Conservation (phyloP, 352 stramenopile genomes). For the Phytopythium kandeliae region DNA sequence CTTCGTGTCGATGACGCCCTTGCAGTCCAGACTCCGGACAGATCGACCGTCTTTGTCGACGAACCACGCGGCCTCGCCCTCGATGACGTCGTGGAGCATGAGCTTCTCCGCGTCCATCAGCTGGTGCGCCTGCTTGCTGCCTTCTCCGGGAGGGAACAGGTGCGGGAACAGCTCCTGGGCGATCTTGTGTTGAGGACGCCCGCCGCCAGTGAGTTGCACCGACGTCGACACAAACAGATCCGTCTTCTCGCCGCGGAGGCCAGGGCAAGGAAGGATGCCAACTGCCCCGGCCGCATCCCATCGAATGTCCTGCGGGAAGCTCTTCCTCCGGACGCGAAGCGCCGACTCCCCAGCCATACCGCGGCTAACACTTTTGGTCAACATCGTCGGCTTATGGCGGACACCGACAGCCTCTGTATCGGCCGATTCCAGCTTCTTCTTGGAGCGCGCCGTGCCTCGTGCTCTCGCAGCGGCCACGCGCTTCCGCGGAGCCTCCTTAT, state of each 20-base stretch:
- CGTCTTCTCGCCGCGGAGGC: slow-evolving; percentile 53
- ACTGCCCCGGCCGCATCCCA: slow-evolving; percentile 43
- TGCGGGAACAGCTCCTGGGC: slow-evolving; percentile 68
- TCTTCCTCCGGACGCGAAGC: slow-evolving; percentile 15
- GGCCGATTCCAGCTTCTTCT: slow-evolving; percentile 11
- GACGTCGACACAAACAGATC: slow-evolving; percentile 42
- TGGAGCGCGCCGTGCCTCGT: slow-evolving; percentile 8
- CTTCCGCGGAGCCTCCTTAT: slow-evolving; percentile 41
- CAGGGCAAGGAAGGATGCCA: slow-evolving; percentile 52
- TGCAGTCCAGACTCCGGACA: slow-evolving; percentile 66
- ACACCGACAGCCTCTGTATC: neutral
- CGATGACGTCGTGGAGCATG: slow-evolving; percentile 65
- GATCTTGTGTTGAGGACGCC: slow-evolving; percentile 53
- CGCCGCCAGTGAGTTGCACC: slow-evolving; percentile 60
- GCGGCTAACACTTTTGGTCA: neutral
- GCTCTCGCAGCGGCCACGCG: slow-evolving; percentile 2
- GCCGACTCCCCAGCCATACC: slow-evolving; percentile 1
- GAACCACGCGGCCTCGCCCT: slow-evolving; percentile 71
- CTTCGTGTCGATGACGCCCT: slow-evolving; percentile 31
- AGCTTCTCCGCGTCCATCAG: slow-evolving; percentile 51
- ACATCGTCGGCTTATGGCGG: neutral
- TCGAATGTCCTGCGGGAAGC: slow-evolving; percentile 42
- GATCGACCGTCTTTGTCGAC: slow-evolving; percentile 71
- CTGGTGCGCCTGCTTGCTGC: slow-evolving; percentile 20
- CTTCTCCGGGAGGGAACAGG: slow-evolving; percentile 28